A percentile compares a stretch with the other conserved stretches of the same genome.
phyloP scores from a whole-genome alignment of 352 stramenopile species.

The Blastocystis hominis region DNA sequence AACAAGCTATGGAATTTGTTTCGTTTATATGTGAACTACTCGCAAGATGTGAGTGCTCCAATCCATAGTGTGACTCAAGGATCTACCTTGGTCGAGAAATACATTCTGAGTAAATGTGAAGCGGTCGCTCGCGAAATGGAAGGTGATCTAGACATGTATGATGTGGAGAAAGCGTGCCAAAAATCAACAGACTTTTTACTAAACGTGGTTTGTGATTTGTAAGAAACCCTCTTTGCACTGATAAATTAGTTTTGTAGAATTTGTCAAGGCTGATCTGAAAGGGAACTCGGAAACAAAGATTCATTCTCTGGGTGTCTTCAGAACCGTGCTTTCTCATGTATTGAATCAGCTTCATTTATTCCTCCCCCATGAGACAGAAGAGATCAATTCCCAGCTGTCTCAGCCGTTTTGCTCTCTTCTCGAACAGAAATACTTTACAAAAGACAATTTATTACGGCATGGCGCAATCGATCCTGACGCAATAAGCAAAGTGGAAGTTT shows the following conservation, averaged over 20 bases:
- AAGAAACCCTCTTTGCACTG: not conserved
- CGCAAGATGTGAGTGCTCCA: constrained; percentile 65
- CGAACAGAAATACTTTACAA: not conserved
- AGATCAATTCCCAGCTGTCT: not conserved
- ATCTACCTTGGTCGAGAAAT: not conserved
- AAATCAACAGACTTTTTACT: not conserved
- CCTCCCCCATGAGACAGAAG: constrained; percentile 95
- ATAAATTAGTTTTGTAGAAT: constrained; percentile 72
- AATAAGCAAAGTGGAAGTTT: not conserved
- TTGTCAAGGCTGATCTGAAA: constrained; percentile 67
- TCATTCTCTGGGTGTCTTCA: constrained; percentile 67
- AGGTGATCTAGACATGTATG: not conserved
- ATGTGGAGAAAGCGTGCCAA: not conserved
- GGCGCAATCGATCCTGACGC: not conserved
- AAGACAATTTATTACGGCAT: not conserved
- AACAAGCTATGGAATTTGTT: constrained; percentile 99
- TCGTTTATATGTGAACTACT: constrained; percentile 69
- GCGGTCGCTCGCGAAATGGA: not conserved
- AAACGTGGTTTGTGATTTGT: constrained; percentile 31
- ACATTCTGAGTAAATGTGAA: constrained; percentile 20
- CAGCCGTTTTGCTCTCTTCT: not conserved
- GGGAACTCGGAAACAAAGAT: constrained; percentile 62
- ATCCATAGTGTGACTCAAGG: constrained; percentile 61
- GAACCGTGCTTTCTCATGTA: constrained; percentile 73
- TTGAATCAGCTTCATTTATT: constrained; percentile 86